Base-by-base conservation (phyloP, 75 land plant genomes). In the Azolla pinnata region DNA sequence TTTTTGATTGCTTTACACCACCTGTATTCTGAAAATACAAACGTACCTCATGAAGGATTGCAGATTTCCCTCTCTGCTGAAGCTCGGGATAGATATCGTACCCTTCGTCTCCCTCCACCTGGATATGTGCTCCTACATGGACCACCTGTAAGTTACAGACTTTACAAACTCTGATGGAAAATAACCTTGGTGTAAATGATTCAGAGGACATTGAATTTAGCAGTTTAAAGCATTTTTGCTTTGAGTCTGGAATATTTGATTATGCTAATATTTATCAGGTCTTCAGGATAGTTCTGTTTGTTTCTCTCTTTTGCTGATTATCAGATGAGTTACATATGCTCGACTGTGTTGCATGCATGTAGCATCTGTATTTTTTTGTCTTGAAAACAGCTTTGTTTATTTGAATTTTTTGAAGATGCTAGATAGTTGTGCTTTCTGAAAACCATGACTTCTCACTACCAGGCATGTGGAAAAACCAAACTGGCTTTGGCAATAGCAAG, bases 391-490 rank as follows among this genome's bases (percentile, higher is more conserved):
- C n/a, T n/a, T n/a, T n/a, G n/a, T n/a, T n/a, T 0, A 24, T 57
- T 57, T 57, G 59, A 16, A 7, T 4, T 50, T 50, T 7, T 50
- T 50, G 20, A 19, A 20, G 25, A 19, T 24, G 53, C 8, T 20
- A n/a, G 16, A 4, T n/a, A 50, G 53, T 9, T 19, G 4, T 4
- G n/a, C 53, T 50, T 9, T n/a, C n/a, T 24, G n/a, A n/a, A n/a
- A n/a, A n/a, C n/a, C n/a, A n/a, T n/a, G n/a, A n/a, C n/a, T n/a
- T 20, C 16, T 4, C 53, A 31, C 31, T 67, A 38, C 38, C 70
- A 92, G 97, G 97, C 90, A 56, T 93, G 85, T 58, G 98, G 98
- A 57, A 93, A 93, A 67, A 83, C 87, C 35, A 67, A 63, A 57
- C 59, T 89, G 60, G 74, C 76, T 31, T 76, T 54, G 62, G 90